phyloP scores from a whole-genome alignment of 495 filamentous ascomycete species.

The Aspergillus ellipticus region DNA sequence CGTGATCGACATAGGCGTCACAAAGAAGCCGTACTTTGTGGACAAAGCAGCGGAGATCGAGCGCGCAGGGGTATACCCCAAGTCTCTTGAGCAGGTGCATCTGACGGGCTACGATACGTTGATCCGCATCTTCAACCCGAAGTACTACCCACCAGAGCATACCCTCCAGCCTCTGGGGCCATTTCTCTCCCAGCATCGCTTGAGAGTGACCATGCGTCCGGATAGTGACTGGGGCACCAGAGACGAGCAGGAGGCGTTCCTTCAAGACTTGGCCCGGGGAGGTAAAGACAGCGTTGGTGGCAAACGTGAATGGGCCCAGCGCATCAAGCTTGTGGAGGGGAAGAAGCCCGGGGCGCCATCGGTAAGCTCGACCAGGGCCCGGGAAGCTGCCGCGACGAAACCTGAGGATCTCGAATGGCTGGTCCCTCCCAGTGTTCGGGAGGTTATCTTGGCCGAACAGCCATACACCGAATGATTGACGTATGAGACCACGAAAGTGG shows the following conservation, averaged over 20 bases:
- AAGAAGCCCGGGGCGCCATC: conserved; percentile 48
- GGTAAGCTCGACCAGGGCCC: conserved; percentile 77
- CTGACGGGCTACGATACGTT: conserved; percentile 87
- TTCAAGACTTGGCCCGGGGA: conserved; percentile 50
- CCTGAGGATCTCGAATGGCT: conserved; percentile 54
- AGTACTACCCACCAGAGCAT: conserved; percentile 69
- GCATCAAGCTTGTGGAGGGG: conserved; percentile 68
- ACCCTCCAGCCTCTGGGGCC: conserved; percentile 55
- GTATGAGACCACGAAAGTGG: not conserved
- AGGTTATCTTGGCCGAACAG: conserved; percentile 48
- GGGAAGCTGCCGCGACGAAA: conserved; percentile 57
- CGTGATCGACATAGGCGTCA: conserved; percentile 73
- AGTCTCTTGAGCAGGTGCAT: conserved; percentile 61
- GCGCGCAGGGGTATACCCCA: conserved; percentile 45
- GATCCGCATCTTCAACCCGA: conserved; percentile 74
- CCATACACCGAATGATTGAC: conserved; percentile 28
- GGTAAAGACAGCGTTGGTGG: conserved; percentile 54
- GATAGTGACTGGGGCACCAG: conserved; percentile 61
- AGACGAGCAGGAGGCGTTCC: conserved; percentile 57
- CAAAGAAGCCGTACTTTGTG: conserved; percentile 76
- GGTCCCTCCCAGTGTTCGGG: conserved; percentile 59
- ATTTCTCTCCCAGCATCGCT: conserved; percentile 65
- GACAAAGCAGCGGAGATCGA: conserved; percentile 76
- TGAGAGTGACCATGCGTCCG: conserved; percentile 70
- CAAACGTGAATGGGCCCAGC: conserved; percentile 60